phyloP scores from a whole-genome alignment of 331 rosid genomes.

The Quercus tomentella region DNA sequence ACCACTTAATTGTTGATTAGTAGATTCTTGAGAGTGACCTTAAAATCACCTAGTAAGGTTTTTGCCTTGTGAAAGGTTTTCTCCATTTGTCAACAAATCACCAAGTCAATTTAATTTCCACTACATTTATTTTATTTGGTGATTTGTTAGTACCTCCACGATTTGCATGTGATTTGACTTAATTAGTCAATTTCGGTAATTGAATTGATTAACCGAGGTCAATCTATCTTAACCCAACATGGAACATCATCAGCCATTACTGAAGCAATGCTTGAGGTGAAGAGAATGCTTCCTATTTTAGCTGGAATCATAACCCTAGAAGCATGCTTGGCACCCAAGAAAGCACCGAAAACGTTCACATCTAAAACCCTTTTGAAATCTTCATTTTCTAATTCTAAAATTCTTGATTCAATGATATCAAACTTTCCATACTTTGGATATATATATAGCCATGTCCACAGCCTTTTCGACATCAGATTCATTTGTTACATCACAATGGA shows the following conservation, averaged over 20 bases:
- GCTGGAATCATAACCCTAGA: conserved; percentile 53
- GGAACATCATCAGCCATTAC: conserved; percentile 19
- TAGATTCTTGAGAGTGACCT: too few species aligned
- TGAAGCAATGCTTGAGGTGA: conserved; percentile 43
- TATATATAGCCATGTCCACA: conserved; percentile 27
- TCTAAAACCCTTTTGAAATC: conserved; percentile 41
- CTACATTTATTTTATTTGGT: too few species aligned
- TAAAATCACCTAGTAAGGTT: too few species aligned
- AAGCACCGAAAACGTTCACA: conserved; percentile 51
- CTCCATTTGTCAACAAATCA: too few species aligned
- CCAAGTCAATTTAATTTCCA: too few species aligned
- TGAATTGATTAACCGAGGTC: too few species aligned
- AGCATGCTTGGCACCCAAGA: conserved; percentile 64
- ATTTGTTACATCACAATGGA: conserved; percentile 45
- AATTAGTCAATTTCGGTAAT: too few species aligned
- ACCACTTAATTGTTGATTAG: too few species aligned
- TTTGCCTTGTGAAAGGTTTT: too few species aligned
- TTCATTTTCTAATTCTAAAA: background rate
- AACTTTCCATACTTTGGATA: conserved; percentile 36
- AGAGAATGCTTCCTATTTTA: conserved; percentile 48
- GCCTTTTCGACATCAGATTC: conserved; percentile 43
- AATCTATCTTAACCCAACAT: too few species aligned
- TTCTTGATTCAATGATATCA: conserved; percentile 21
- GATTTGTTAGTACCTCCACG: too few species aligned
- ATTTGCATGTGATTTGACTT: too few species aligned